Percentiles rank a stretch among this genome's conserved stretches.
Evolutionary conservation across 768 basidiomycete species (phyloP).

Genomic region (Tylopilus vinaceipallidus): DNA sequence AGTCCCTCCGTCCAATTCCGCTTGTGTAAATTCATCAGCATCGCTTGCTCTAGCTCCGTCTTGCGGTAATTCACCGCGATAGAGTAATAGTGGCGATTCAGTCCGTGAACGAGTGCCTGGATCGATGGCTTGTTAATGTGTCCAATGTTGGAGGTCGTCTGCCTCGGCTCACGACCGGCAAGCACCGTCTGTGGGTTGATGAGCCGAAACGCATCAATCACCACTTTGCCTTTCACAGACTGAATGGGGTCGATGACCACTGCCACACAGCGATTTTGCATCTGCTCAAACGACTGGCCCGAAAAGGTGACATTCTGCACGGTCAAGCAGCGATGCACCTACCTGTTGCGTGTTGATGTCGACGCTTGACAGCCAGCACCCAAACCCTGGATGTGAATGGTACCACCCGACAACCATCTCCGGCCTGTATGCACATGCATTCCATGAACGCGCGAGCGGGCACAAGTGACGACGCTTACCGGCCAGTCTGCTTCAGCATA

Average conservation of each 20-base stretch:
- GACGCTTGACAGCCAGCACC: conserved; percentile 98
- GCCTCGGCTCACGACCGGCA: conserved; percentile 90
- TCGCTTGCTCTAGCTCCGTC: conserved; percentile 95
- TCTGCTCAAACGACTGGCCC: conserved; percentile 88
- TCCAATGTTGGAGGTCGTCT: conserved; percentile 97
- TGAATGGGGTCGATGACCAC: conserved; percentile 99
- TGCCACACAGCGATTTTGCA: conserved; percentile 90
- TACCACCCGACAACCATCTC: conserved; percentile 99
- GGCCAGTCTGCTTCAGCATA: conserved; percentile 98
- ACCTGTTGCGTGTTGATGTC: conserved; percentile 99
- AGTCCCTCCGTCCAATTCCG: conserved; percentile 98
- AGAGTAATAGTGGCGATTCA: conserved; percentile 98
- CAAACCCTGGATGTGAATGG: conserved; percentile 99
- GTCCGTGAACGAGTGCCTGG: conserved; percentile 94
- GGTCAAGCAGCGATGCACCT: background rate
- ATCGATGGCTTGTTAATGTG: conserved; percentile 99
- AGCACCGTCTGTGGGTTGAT: conserved; percentile 91
- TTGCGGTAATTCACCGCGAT: conserved; percentile 98
- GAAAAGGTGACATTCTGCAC: conserved; percentile 13
- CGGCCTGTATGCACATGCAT: conserved; percentile 49
- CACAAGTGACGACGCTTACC: conserved; percentile 49
- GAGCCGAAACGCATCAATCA: conserved; percentile 97
- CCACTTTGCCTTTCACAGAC: conserved; percentile 97
- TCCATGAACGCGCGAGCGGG: conserved; percentile 3
- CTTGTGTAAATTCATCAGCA: conserved; percentile 99